Conservation (phyloP, 1,139 yeast genomes). For the Nakaseomyces bracarensis region DNA sequence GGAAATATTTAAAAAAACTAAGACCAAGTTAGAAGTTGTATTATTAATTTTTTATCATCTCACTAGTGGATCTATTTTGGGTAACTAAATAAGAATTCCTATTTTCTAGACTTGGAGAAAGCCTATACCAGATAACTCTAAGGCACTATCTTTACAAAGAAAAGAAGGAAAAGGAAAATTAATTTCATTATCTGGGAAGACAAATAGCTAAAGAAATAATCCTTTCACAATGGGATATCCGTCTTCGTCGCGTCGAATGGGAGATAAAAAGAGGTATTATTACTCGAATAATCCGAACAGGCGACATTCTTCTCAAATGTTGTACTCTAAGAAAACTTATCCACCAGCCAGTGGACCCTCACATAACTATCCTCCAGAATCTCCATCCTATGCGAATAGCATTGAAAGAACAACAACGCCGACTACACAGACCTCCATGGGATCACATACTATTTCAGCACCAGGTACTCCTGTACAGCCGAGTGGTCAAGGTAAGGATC, state of each 20-base stretch:
- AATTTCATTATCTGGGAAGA: too few species aligned
- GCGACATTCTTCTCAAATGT: slow-evolving; percentile 15
- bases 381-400: not conserved
- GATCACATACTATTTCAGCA: slow-evolving; percentile 5
- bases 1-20: too few species aligned
- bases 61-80: not conserved
- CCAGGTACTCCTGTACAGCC: slow-evolving; percentile 8
- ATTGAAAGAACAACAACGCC: slow-evolving; percentile 9
- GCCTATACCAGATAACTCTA: too few species aligned
- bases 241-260: slow-evolving; percentile 24
- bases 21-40: too few species aligned
- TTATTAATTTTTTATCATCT: not conserved
- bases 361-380: slow-evolving; percentile 2
- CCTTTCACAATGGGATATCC: slow-evolving; percentile 18
- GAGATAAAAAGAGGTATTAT: slow-evolving; percentile 28
- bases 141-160: too few species aligned
- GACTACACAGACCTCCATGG: slow-evolving; percentile 4
- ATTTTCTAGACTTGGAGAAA: too few species aligned
- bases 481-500: slow-evolving; percentile 8
- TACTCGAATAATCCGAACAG: slow-evolving; percentile 24
- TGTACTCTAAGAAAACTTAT: slow-evolving; percentile 12
- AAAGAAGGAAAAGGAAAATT: not conserved
- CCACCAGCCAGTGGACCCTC: not conserved
- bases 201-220: too few species aligned
- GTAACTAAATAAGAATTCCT: too few species aligned